Conservation (phyloP, 495 filamentous ascomycete species). For the Thermothielavioides terrestris region DNA sequence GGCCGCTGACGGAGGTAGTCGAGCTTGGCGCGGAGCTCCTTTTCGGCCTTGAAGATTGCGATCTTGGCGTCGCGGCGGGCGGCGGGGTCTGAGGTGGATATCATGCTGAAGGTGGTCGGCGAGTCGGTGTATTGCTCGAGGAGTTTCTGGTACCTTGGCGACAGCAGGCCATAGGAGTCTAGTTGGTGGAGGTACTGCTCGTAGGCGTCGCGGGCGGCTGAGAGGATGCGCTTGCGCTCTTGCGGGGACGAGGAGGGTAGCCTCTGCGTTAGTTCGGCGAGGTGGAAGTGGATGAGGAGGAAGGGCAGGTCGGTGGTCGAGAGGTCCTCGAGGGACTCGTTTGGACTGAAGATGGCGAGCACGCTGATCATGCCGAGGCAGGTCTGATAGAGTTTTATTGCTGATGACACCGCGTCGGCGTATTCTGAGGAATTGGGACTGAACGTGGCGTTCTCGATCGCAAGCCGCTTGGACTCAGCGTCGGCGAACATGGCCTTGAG, state of each 20-base stretch:
- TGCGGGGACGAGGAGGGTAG: conserved; percentile 44
- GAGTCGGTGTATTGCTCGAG: conserved; percentile 61
- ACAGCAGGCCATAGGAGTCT: conserved; percentile 70
- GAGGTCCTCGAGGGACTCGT: conserved; percentile 85
- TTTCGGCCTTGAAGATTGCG: conserved; percentile 73
- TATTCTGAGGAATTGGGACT: conserved; percentile 52
- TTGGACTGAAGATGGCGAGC: conserved; percentile 77
- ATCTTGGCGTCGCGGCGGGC: conserved; percentile 76
- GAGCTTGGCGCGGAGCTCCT: conserved; percentile 74
- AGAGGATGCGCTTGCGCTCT: conserved; percentile 57
- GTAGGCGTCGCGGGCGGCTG: conserved; percentile 54
- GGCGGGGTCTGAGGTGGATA: conserved; percentile 56
- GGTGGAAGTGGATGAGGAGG: conserved; percentile 30
- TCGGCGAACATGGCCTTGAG: conserved; percentile 41
- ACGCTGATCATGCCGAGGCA: conserved; percentile 59
- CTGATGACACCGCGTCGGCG: conserved; percentile 54
- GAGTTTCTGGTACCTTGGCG: conserved; percentile 56
- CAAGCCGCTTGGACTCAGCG: conserved; percentile 43
- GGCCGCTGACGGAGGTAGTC: conserved; percentile 43
- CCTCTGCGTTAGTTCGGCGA: conserved; percentile 29
- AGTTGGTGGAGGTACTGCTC: conserved; percentile 68
- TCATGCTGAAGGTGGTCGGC: conserved; percentile 59
- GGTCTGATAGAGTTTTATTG: conserved; percentile 62
- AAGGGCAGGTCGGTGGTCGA: conserved; percentile 76
- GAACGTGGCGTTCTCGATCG: conserved; percentile 26